phyloP scores from a whole-genome alignment of 345 rosid species.

The Viola odorata region DNA sequence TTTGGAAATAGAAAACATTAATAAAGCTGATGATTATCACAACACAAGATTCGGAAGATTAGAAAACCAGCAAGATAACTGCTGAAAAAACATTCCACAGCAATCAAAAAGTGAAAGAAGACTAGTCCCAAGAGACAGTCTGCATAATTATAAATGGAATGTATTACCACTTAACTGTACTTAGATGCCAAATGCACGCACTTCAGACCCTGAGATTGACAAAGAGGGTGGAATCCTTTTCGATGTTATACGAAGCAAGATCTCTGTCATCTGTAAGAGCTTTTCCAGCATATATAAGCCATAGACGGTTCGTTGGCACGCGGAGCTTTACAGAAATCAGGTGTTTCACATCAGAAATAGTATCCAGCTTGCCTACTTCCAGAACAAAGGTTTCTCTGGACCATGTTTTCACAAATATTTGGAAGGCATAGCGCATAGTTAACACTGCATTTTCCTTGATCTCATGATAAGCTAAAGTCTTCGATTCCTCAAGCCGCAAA shows the following conservation, averaged over 20 bases:
- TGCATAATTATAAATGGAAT: background rate
- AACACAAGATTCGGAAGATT: too few relatives aligned
- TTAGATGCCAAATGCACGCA: background rate
- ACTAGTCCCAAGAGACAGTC: background rate
- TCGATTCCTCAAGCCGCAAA: slow-evolving; percentile 24
- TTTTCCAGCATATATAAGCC: slow-evolving; percentile 23
- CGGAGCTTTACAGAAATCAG: slow-evolving; percentile 15
- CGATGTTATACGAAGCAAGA: slow-evolving; percentile 27
- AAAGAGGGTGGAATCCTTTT: slow-evolving; percentile 25
- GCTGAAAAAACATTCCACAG: too few relatives aligned
- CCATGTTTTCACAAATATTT: slow-evolving; percentile 31
- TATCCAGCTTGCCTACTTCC: slow-evolving; percentile 15
- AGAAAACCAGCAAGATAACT: too few relatives aligned
- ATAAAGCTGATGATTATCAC: too few relatives aligned
- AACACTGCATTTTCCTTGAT: slow-evolving; percentile 25
- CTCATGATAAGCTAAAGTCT: slow-evolving; percentile 29
- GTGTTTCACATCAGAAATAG: slow-evolving; percentile 16
- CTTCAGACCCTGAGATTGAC: background rate
- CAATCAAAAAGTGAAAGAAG: too few relatives aligned
- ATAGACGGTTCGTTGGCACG: background rate
- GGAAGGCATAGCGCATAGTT: slow-evolving; percentile 14
- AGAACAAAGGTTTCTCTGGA: slow-evolving; percentile 30
- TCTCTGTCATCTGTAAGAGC: slow-evolving; percentile 11
- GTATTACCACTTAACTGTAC: too few relatives aligned
- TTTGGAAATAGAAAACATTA: too few relatives aligned